Base-by-base conservation (phyloP, 306 rosid species). In the Dalbergia cultrata region DNA sequence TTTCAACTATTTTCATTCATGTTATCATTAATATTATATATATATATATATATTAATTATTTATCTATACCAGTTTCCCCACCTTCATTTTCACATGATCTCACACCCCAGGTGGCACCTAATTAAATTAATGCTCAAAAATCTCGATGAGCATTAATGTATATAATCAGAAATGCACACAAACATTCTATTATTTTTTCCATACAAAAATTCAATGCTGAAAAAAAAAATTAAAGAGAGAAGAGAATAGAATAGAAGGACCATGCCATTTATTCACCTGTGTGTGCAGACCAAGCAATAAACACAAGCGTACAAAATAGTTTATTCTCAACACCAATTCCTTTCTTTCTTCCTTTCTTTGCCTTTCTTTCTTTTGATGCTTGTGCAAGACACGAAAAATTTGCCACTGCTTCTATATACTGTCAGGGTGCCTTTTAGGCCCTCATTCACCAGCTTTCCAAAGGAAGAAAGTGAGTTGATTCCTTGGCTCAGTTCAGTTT, bases 251-350 rank as follows among this genome's bases (percentile, higher is more conserved):
- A 54, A 49, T 63, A 35, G 58, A 39, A 62, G 6, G 9, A 10
- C n/a, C 9, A 77, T 11, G 17, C 69, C 45, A 69, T 39, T 74
- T 54, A 69, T 81, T 85, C 86, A 59, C 64, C 68, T 72, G 85
- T 47, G 85, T 37, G 41, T 26, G 31, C 31, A 37, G 61, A 53
- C 85, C 70, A 78, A 80, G 87, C 74, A 77, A 78, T 79, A 82
- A 79, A 82, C 86, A 78, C 81, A 84, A 86, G 67, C 92, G 87
- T 89, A 87, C 83, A 82, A 78, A 56, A 80, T 75, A 83, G 87
- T 80, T 81, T 81, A 66, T 86, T 87, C 87, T 80, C 75, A 50
- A 81, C 49, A n/a, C 37, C 41, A 70, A 79, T 83, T 74, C 79
- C 76, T 54, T 63, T 67, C 89, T 76, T 78, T 80, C 67, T 61